A percentile compares a stretch with the other conserved stretches of the same genome.
These are phyloP conservation scores for Saururus chinensis DNA, from an alignment of 164 flowering plant species.

Conservation along the genomic window DNA sequence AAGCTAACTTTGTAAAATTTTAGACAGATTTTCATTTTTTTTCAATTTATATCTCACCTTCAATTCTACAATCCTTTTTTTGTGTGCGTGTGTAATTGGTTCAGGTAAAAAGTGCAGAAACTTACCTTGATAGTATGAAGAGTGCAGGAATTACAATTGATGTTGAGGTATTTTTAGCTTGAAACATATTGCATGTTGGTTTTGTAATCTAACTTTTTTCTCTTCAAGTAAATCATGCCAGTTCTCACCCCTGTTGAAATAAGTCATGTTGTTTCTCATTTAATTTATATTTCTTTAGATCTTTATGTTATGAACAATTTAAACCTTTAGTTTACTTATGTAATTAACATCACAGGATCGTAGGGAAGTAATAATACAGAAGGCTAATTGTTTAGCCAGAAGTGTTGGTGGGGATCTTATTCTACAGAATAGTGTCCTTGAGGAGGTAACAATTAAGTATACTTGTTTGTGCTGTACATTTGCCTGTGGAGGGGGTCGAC, in stretches of 20 bases:
- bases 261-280: too few species aligned
- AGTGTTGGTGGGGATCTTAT: slow-evolving; percentile 50
- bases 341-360: slow-evolving; percentile 40
- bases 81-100: neutral
- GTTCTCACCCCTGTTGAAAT: too few species aligned
- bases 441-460: slow-evolving; percentile 46
- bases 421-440: slow-evolving; percentile 41
- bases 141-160: slow-evolving; percentile 53
- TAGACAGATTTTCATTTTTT: neutral
- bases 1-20: neutral
- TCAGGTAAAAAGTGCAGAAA: slow-evolving; percentile 73
- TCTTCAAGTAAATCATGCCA: too few species aligned
- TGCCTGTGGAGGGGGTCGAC: neutral
- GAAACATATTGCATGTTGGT: too few species aligned
- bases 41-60: too few species aligned
- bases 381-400: slow-evolving; percentile 43
- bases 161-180: slow-evolving; percentile 46
- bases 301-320: too few species aligned
- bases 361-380: slow-evolving; percentile 46
- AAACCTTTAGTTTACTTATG: neutral
- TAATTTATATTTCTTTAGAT: too few species aligned
- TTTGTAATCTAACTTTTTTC: too few species aligned
- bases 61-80: too few species aligned
- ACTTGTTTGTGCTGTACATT: neutral
- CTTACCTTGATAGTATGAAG: slow-evolving; percentile 42